Base-by-base conservation (phyloP, 176 grass and related monocot species). In the Oryza punctata region DNA sequence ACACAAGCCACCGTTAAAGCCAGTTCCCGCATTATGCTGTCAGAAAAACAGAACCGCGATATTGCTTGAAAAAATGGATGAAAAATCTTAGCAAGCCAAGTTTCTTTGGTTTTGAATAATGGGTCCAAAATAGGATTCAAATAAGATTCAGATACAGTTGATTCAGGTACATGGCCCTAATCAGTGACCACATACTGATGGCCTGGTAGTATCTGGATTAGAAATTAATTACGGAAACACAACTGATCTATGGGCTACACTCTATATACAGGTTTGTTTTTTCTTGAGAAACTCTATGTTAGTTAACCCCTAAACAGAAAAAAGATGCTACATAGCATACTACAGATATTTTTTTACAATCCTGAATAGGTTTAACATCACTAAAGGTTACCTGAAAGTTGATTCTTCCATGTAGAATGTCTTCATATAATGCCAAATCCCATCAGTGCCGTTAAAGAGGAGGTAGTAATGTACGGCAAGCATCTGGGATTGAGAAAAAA, bases 391-490 rank as follows among this genome's bases (percentile, higher is more conserved):
- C 96, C 89, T 98, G 54, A 98, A 89, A 47, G 81, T 85, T 78
- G 96, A 98, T 86, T 79, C 37, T 52, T 95, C 93, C 35, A 30
- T 92, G 72, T 94, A 98, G 88, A 95, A 98, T 57, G 82, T 92
- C 82, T 82, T 95, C 91, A 90, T 90, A 78, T 92, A 85, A 90
- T 93, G 77, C 96, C 96, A 98, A 27, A 84, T 86, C 43, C 70
- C 87, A 83, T 98, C 96, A 86, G 89, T 25, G 65, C 96, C 93
- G 59, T 98, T 89, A 92, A 98, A 98, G 50, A 98, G 59, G 77
- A 98, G 87, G 71, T 98, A 98, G 82, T 98, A 98, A 83, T 98
- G 96, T 63, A 95, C 83, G 30, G 87, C 78, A 75, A 98, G 91
- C 89, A 98, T 98, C 96, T 98, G 86, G 9, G n/a, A 86, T 76